These are phyloP conservation scores for Salix dunnii DNA, from an alignment of 345 rosid genomes.

Conservation along the genomic window DNA sequence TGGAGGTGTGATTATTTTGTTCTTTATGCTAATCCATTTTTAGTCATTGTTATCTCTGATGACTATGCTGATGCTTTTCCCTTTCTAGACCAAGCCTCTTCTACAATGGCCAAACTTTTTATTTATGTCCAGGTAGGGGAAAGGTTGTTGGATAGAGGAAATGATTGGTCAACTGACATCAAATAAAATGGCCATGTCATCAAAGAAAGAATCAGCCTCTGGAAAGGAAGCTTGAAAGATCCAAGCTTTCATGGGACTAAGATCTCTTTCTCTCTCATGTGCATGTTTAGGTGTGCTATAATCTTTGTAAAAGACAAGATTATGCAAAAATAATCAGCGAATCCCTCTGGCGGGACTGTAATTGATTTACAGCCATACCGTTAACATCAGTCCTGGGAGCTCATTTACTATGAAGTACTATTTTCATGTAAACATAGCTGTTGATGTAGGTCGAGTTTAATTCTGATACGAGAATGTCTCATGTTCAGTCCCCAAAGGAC, in stretches of 20 bases:
- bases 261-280: neutral
- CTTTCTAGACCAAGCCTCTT: neutral
- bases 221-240: neutral
- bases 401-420: neutral
- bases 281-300: neutral
- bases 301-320: neutral
- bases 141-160: neutral
- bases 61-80: neutral
- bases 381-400: neutral
- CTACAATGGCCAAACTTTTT: neutral
- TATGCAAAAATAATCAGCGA: neutral
- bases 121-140: neutral
- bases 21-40: neutral
- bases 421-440: neutral
- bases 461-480: too few species aligned
- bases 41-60: neutral
- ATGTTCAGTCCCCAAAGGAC: too few species aligned
- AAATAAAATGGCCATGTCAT: neutral
- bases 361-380: neutral
- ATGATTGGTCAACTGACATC: neutral
- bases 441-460: neutral
- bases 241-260: neutral
- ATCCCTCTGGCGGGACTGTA: neutral
- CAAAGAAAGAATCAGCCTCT: too few species aligned
- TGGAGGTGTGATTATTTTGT: neutral